phyloP scores from a whole-genome alignment of 83 land plant species.

The Diphasiastrum complanatum region DNA sequence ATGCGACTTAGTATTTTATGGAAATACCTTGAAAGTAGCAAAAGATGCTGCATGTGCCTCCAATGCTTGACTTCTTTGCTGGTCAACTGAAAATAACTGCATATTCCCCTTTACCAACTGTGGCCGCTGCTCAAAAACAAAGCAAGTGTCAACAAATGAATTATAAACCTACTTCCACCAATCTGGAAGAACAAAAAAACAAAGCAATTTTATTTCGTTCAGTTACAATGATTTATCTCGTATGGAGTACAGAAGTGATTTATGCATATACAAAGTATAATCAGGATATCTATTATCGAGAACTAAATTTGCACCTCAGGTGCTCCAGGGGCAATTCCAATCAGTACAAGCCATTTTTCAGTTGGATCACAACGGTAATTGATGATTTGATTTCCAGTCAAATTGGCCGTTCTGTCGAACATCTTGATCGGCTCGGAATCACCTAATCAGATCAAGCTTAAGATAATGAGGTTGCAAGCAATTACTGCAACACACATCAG shows the following conservation, averaged over 20 bases:
- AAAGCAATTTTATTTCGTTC: background rate
- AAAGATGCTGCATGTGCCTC: conserved; percentile 99
- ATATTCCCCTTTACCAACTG: conserved; percentile 97
- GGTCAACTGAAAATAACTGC: conserved; percentile 98
- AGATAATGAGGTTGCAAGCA: too few species aligned
- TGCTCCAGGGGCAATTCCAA: conserved; percentile 97
- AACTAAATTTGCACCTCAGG: conserved; percentile 94
- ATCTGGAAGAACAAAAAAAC: background rate
- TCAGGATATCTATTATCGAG: background rate
- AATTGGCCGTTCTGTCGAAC: conserved; percentile 90
- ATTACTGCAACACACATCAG: too few species aligned
- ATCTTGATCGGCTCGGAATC: conserved; percentile 80
- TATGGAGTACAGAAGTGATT: background rate
- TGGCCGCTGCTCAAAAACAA: conserved; percentile 56
- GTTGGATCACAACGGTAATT: conserved; percentile 92
- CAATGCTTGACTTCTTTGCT: conserved; percentile 96
- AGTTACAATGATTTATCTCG: too few species aligned
- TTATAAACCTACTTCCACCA: background rate
- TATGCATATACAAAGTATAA: conserved; percentile 5
- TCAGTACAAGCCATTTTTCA: conserved; percentile 94
- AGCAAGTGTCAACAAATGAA: background rate
- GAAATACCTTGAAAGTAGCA: conserved; percentile 82
- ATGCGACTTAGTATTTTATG: too few species aligned
- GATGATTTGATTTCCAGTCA: conserved; percentile 81
- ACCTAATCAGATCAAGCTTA: conserved; percentile 36